Percentiles rank a stretch among this genome's conserved stretches.
phyloP scores from a whole-genome alignment of 202 grass and related monocot species.

The Thinopyrum obtusiflorum region DNA sequence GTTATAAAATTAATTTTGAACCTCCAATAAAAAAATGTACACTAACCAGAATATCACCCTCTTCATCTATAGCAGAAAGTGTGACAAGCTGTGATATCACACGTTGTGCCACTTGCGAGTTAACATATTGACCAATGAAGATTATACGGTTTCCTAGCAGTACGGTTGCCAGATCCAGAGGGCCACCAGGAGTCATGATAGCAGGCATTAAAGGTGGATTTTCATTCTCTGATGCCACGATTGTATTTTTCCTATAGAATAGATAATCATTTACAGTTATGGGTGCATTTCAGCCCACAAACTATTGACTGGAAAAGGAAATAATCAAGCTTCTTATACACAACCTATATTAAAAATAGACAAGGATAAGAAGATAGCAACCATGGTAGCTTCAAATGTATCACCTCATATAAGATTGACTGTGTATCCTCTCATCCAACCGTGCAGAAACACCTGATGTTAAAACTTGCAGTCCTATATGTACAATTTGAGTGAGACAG shows the following conservation, averaged over 20 bases:
- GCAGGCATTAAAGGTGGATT: conserved; percentile 93
- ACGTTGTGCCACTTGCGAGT: conserved; percentile 87
- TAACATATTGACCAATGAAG: conserved; percentile 88
- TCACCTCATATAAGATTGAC: conserved; percentile 41
- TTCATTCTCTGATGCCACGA: conserved; percentile 56
- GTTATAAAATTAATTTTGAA: conserved; percentile 3
- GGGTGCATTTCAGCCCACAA: background rate
- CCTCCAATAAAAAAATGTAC: conserved; percentile 13
- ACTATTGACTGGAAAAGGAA: conserved; percentile 1
- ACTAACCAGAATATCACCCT: conserved; percentile 88
- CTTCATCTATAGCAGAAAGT: conserved; percentile 80
- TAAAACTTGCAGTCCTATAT: conserved; percentile 36
- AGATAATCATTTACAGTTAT: conserved; percentile 27
- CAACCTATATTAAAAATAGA: background rate
- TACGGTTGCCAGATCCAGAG: conserved; percentile 71
- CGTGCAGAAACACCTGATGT: conserved; percentile 23
- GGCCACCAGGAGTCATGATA: conserved; percentile 63
- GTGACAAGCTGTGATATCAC: conserved; percentile 94
- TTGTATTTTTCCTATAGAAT: conserved; percentile 44
- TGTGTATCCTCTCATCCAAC: conserved; percentile 5
- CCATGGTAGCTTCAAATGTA: conserved; percentile 1
- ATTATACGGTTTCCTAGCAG: conserved; percentile 83
- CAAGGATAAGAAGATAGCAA: background rate
- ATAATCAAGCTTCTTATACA: conserved; percentile 11
- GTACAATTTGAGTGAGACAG: conserved; percentile 30